Evolutionary conservation across 495 filamentous ascomycete genomes (phyloP).

Genomic region (Neurospora cerealis): DNA sequence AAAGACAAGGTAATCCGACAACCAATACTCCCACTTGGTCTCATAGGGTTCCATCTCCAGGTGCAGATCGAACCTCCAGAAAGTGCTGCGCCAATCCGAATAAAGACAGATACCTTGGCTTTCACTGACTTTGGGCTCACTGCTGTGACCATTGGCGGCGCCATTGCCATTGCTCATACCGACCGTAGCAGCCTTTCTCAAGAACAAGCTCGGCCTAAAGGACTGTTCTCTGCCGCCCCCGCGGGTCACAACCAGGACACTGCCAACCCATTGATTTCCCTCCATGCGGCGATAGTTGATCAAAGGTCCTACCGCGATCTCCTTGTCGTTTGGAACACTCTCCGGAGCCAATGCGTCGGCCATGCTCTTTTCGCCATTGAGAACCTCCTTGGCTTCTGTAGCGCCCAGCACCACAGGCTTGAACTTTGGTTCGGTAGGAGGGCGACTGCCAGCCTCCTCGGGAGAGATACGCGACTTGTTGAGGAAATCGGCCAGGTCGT

Average conservation of each 20-base stretch:
- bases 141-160: background rate
- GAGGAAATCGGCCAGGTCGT: constrained; percentile 40
- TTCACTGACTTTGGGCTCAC: background rate
- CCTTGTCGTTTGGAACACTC: constrained; percentile 31
- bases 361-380: background rate
- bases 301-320: constrained; percentile 70
- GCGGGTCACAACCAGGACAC: constrained; percentile 68
- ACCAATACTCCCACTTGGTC: constrained; percentile 50
- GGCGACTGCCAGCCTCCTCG: constrained; percentile 2
- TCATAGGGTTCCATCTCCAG: constrained; percentile 46
- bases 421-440: constrained; percentile 12
- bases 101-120: constrained; percentile 56
- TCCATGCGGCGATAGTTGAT: constrained; percentile 81
- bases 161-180: constrained; percentile 11
- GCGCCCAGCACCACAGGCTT: constrained; percentile 33
- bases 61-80: constrained; percentile 68
- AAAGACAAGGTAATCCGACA: constrained; percentile 36
- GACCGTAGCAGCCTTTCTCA: constrained; percentile 14
- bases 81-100: constrained; percentile 63
- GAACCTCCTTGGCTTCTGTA: constrained; percentile 15
- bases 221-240: constrained; percentile 43
- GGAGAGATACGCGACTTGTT: constrained; percentile 37
- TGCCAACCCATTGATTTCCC: constrained; percentile 66
- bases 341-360: background rate
- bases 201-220: constrained; percentile 19